Evolutionary conservation across 805 yeast species (phyloP).

Genomic region (Kuraishia cidri): DNA sequence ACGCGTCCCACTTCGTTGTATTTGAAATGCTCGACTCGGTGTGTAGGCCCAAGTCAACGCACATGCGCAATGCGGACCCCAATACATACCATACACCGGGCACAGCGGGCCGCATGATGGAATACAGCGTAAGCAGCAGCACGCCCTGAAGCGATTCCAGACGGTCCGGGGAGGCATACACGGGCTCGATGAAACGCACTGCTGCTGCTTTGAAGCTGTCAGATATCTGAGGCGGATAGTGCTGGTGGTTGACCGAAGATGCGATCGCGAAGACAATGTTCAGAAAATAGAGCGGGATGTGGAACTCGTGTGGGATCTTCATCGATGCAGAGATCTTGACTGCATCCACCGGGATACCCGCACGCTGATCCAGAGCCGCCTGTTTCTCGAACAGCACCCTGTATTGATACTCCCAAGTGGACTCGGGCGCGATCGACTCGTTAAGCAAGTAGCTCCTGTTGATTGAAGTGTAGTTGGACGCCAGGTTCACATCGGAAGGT

Average conservation of each 20-base stretch:
- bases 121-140: conserved; percentile 56
- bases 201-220: conserved; percentile 69
- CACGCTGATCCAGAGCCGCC: conserved; percentile 7
- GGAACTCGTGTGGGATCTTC: conserved; percentile 36
- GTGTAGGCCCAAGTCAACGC: conserved; percentile 82
- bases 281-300: conserved; percentile 56
- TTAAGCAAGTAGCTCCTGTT: conserved; percentile 20
- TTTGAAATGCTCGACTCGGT: conserved; percentile 34
- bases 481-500: conserved; percentile 43
- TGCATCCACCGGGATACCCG: conserved; percentile 15
- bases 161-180: conserved; percentile 48
- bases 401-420: conserved; percentile 39
- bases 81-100: conserved; percentile 92
- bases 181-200: conserved; percentile 43
- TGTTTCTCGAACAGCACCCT: conserved; percentile 21
- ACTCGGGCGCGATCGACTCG: conserved; percentile 16
- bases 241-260: conserved; percentile 62
- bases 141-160: conserved; percentile 70
- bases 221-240: conserved; percentile 55
- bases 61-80: conserved; percentile 71
- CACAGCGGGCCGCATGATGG: conserved; percentile 80
- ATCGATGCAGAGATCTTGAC: conserved; percentile 24
- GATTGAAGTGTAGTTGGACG: conserved; percentile 44
- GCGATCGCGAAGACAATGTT: conserved; percentile 78
- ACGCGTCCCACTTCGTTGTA: conserved; percentile 35